Conservation (phyloP, 805 yeast genomes). For the Spathaspora gorwiae region DNA sequence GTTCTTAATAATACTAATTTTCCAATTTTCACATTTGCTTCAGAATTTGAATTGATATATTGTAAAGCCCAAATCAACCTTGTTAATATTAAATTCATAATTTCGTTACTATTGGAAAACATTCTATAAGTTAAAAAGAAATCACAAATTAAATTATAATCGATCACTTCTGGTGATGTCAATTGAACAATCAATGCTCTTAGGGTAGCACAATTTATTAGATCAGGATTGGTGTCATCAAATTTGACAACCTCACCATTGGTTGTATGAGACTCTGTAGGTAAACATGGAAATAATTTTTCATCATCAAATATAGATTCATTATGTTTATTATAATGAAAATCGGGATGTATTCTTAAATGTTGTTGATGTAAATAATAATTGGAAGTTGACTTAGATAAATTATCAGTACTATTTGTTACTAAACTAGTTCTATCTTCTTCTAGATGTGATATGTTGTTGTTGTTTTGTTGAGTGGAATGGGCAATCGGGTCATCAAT, state of each 20-base stretch:
- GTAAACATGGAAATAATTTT: slow-evolving; percentile 28
- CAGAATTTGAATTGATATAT: slow-evolving; percentile 26
- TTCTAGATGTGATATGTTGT: not conserved
- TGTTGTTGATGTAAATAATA: slow-evolving; percentile 7
- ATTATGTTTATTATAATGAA: slow-evolving; percentile 29
- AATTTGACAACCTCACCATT: slow-evolving; percentile 26
- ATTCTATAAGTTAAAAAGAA: slow-evolving; percentile 80
- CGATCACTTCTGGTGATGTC: slow-evolving; percentile 70
- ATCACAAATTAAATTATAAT: slow-evolving; percentile 76
- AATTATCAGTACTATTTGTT: slow-evolving; percentile 1
- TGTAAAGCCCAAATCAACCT: slow-evolving; percentile 72
- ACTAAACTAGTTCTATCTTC: not conserved
- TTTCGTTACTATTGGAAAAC: slow-evolving; percentile 53
- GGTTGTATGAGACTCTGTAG: slow-evolving; percentile 3
- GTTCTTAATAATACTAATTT: slow-evolving; percentile 70
- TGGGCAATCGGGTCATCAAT: not conserved
- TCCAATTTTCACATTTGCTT: slow-evolving; percentile 43
- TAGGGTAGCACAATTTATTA: slow-evolving; percentile 35
- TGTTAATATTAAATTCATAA: slow-evolving; percentile 57
- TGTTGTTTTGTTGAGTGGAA: not conserved
- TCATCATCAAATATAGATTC: slow-evolving; percentile 37
- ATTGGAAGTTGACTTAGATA: slow-evolving; percentile 5
- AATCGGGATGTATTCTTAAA: slow-evolving; percentile 15
- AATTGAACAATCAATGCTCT: slow-evolving; percentile 52
- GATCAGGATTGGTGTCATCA: slow-evolving; percentile 28